Evolutionary conservation across 2,329 filamentous ascomycete genomes (phyloP).

Genomic region (Thelonectria olida): DNA sequence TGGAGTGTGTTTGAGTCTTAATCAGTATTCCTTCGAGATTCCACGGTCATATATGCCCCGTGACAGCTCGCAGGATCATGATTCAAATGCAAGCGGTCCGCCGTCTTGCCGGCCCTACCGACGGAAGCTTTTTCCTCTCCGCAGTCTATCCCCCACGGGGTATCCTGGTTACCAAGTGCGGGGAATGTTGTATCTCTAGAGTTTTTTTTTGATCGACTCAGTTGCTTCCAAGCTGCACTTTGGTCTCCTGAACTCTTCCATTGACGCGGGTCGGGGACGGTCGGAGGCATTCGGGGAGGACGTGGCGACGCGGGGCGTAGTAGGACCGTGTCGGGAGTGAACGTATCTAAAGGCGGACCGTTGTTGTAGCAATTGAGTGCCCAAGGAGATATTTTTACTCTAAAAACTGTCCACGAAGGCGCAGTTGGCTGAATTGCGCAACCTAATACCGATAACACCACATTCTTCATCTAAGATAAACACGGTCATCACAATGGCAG

Average conservation of each 20-base stretch:
- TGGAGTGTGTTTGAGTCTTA: neutral
- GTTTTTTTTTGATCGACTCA: neutral
- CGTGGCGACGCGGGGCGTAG: neutral
- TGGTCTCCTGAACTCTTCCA: neutral
- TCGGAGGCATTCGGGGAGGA: too few relatives aligned
- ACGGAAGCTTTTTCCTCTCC: neutral
- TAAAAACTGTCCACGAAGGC: too few relatives aligned
- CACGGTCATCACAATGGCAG: constrained; percentile 4
- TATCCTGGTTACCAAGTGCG: neutral
- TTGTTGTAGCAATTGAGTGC: too few relatives aligned
- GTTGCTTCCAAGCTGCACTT: neutral
- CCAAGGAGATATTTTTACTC: too few relatives aligned
- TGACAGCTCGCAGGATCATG: neutral
- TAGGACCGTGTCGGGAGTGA: neutral
- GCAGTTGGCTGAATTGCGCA: too few relatives aligned
- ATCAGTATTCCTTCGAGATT: neutral
- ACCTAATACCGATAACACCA: too few relatives aligned
- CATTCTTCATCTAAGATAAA: too few relatives aligned
- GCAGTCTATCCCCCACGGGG: neutral
- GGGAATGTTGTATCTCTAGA: neutral
- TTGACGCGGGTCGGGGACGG: neutral
- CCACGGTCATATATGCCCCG: neutral
- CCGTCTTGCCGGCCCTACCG: neutral
- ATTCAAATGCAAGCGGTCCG: neutral
- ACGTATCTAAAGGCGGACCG: neutral